These are phyloP conservation scores for Fusarium subtropicale DNA, from an alignment of 2,329 filamentous ascomycete species.

Conservation along the genomic window DNA sequence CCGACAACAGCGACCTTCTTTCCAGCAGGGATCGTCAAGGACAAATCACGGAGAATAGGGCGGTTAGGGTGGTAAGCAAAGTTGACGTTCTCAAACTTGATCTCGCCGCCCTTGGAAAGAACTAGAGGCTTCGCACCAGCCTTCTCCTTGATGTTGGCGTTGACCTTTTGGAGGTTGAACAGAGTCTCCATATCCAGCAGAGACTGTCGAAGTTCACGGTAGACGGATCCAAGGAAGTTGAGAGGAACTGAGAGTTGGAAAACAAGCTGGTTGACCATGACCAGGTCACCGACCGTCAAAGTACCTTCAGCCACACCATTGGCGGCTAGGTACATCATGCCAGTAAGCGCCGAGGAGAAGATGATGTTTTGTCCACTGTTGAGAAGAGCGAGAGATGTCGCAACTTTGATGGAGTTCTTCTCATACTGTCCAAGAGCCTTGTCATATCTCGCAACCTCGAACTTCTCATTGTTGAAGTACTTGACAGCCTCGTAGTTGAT, in stretches of 20 bases:
- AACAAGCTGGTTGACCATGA: conserved; percentile 99
- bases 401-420: conserved; percentile 94
- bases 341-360: conserved; percentile 91
- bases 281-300: conserved; percentile 92
- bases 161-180: conserved; percentile 97
- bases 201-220: conserved; percentile 93
- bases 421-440: conserved; percentile 87
- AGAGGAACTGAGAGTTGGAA: conserved; percentile 97
- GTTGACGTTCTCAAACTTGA: conserved; percentile 92
- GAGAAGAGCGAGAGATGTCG: conserved; percentile 90
- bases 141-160: conserved; percentile 84
- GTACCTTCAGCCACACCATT: conserved; percentile 85
- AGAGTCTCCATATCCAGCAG: conserved; percentile 98
- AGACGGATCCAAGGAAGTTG: conserved; percentile 98
- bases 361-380: conserved; percentile 98
- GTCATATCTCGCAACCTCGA: conserved; percentile 91
- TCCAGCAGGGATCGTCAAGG: conserved; percentile 90
- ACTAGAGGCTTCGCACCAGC: conserved; percentile 78
- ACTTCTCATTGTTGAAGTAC: conserved; percentile 99
- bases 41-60: conserved; percentile 86
- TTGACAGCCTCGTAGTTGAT: conserved; percentile 99
- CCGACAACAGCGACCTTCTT: conserved; percentile 97
- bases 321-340: conserved; percentile 98
- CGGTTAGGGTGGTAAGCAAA: conserved; percentile 92
- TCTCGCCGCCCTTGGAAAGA: conserved; percentile 83